These are phyloP conservation scores for Diaporthe velutina DNA, from an alignment of 2,329 filamentous ascomycete genomes.

Conservation along the genomic window DNA sequence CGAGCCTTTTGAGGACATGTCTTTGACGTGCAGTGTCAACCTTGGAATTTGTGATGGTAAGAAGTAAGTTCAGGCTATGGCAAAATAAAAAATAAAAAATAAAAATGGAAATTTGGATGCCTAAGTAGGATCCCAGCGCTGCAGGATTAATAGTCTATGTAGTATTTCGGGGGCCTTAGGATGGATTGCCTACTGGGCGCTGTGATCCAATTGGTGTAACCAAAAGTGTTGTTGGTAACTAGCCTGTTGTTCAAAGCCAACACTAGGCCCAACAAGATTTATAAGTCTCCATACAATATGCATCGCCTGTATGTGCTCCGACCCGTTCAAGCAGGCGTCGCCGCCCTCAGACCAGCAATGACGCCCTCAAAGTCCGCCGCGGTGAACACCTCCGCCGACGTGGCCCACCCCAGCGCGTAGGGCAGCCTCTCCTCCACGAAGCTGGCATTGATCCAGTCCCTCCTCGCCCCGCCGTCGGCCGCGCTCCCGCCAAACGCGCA, in stretches of 20 bases:
- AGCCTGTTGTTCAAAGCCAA: not conserved
- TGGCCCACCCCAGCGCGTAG: slow-evolving; percentile 3
- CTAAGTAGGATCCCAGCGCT: not conserved
- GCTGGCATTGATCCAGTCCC: slow-evolving; percentile 3
- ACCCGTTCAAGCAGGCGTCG: not conserved
- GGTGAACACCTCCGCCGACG: not conserved
- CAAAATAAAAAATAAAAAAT: no score
- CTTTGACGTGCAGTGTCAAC: not conserved
- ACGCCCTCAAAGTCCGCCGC: slow-evolving; percentile 5
- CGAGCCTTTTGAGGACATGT: not conserved
- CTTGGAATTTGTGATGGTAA: not conserved
- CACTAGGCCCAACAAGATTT: not conserved
- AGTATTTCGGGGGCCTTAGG: not conserved
- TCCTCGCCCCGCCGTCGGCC: slow-evolving; percentile 2
- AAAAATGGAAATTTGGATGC: not conserved
- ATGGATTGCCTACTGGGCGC: not conserved
- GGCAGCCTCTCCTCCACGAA: slow-evolving; percentile 18
- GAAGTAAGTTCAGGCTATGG: not conserved
- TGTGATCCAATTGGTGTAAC: not conserved
- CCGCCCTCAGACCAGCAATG: slow-evolving; percentile 12
- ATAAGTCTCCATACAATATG: not conserved
- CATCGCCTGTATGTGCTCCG: no score
- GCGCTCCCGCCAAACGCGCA: slow-evolving; percentile 11
- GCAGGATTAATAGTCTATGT: not conserved
- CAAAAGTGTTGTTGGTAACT: not conserved